These are phyloP conservation scores for Stemphylium beticola DNA, from an alignment of 2,329 filamentous ascomycete genomes.

Conservation along the genomic window DNA sequence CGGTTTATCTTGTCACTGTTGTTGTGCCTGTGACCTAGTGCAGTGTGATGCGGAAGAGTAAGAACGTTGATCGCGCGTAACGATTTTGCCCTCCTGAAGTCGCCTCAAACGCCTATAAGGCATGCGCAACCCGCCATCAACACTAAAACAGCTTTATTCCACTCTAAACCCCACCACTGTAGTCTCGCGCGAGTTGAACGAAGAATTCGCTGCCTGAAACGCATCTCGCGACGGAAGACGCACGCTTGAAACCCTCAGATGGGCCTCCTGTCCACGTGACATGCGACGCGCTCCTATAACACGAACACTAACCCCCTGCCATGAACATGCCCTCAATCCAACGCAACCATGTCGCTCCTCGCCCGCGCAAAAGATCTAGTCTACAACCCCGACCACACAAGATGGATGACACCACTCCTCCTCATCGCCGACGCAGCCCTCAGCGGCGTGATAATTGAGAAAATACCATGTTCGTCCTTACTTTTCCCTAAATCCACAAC, in stretches of 20 bases:
- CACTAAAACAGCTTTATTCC: not conserved
- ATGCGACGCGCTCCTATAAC: conserved; percentile 25
- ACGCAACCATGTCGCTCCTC: conserved; percentile 46
- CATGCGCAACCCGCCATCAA: not conserved
- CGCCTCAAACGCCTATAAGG: not conserved
- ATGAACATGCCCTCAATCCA: not conserved
- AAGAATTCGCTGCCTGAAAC: conserved; percentile 34
- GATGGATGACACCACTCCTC: conserved; percentile 71
- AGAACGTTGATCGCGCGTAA: no score
- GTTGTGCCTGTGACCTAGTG: no score
- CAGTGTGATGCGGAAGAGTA: no score
- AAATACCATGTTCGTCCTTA: conserved; percentile 76
- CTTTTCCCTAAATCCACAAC: not conserved
- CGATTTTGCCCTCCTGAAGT: no score
- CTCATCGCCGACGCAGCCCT: conserved; percentile 74
- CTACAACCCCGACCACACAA: conserved; percentile 61
- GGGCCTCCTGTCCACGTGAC: conserved; percentile 30
- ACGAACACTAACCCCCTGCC: conserved; percentile 17
- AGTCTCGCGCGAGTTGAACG: conserved; percentile 25
- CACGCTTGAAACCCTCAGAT: conserved; percentile 30
- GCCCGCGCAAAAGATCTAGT: conserved; percentile 48
- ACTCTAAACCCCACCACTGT: not conserved
- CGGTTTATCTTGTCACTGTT: no score
- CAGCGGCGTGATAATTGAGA: conserved; percentile 77
- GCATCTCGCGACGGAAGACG: conserved; percentile 26